A percentile compares a stretch with the other conserved stretches of the same genome.
Evolutionary conservation across 768 basidiomycete genomes (phyloP).

Genomic region (Termitomyces sp.): DNA sequence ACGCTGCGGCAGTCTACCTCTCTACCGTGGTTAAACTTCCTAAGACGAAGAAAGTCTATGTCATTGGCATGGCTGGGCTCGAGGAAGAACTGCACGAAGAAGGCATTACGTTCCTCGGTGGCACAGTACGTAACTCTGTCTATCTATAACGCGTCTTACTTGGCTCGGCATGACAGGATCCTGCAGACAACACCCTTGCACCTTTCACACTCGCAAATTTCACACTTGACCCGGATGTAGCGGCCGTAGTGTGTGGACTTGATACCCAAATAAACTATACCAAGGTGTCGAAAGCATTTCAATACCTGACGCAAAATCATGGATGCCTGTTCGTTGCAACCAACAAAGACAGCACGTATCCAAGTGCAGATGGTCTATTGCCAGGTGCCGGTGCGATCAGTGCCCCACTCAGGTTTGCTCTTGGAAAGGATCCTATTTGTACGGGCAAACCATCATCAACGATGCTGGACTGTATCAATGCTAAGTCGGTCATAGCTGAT

Average conservation of each 20-base stretch:
- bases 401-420: slow-evolving; percentile 73
- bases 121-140: slow-evolving; percentile 56
- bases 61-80: slow-evolving; percentile 86
- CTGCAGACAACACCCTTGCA: slow-evolving; percentile 72
- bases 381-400: slow-evolving; percentile 86
- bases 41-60: slow-evolving; percentile 90
- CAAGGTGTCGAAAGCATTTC: slow-evolving; percentile 89
- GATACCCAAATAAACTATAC: slow-evolving; percentile 88
- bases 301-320: slow-evolving; percentile 79
- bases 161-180: slow-evolving; percentile 51
- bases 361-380: slow-evolving; percentile 61
- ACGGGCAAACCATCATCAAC: slow-evolving; percentile 89
- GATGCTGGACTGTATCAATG: slow-evolving; percentile 91
- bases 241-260: slow-evolving; percentile 93
- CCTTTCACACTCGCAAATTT: slow-evolving; percentile 68
- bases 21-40: slow-evolving; percentile 87
- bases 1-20: slow-evolving; percentile 63
- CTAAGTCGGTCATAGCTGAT: slow-evolving; percentile 35
- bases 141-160: neutral
- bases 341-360: slow-evolving; percentile 92
- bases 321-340: slow-evolving; percentile 85
- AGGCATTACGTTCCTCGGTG: slow-evolving; percentile 75
- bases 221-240: slow-evolving; percentile 70
- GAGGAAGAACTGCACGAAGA: slow-evolving; percentile 93
- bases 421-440: slow-evolving; percentile 64